Conservation (phyloP, 2,329 filamentous ascomycete genomes). For the Exophiala spinifera region DNA sequence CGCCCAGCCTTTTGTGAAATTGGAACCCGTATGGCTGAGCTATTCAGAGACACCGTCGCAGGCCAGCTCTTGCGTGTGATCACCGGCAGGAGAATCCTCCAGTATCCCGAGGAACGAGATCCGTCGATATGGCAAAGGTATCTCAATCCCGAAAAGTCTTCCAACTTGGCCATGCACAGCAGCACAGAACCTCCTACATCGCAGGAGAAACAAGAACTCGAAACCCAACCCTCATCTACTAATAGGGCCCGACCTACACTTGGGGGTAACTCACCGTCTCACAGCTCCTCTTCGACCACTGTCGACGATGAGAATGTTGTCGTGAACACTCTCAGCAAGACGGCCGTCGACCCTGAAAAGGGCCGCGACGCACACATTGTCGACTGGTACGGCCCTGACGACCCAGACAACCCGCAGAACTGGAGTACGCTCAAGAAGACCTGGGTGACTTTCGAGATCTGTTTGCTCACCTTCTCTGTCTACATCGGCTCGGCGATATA, state of each 20-base stretch:
- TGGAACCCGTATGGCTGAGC: conserved; percentile 32
- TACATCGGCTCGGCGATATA: conserved; percentile 55
- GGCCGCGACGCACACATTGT: conserved; percentile 51
- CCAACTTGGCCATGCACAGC: conserved; percentile 44
- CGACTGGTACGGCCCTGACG: conserved; percentile 43
- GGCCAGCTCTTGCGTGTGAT: conserved; percentile 43
- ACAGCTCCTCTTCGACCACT: not conserved
- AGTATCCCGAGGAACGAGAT: conserved; percentile 49
- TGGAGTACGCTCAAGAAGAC: conserved; percentile 45
- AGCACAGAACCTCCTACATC: conserved; percentile 31
- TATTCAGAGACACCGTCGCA: conserved; percentile 45
- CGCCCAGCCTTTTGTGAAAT: not conserved
- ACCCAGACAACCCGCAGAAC: conserved; percentile 45
- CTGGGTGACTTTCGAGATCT: conserved; percentile 48
- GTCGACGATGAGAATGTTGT: conserved; percentile 5
- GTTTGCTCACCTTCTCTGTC: conserved; percentile 49
- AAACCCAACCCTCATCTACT: not conserved
- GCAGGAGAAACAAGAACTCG: conserved; percentile 4
- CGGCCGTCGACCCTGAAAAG: conserved; percentile 49
- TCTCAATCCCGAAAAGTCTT: conserved; percentile 50
- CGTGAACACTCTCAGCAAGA: conserved; percentile 9
- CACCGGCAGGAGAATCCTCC: conserved; percentile 37
- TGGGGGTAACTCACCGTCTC: not conserved
- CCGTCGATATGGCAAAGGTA: conserved; percentile 47
- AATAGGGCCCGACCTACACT: not conserved